Conservation (phyloP, 768 basidiomycete genomes). For the Hydnum rufescens region DNA sequence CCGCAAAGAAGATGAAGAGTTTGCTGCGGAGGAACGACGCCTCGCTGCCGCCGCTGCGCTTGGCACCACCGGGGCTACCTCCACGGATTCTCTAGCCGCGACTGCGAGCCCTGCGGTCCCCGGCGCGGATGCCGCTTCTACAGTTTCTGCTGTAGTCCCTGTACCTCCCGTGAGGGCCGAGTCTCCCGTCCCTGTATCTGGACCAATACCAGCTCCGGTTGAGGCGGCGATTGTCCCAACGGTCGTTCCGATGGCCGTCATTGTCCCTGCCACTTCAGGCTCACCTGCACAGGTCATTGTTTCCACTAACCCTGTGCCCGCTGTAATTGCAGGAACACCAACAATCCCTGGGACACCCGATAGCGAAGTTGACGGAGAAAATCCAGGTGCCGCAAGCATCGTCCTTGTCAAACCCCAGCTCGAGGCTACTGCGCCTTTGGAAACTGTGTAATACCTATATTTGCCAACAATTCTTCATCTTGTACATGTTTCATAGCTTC, state of each 20-base stretch:
- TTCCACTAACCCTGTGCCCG: not conserved
- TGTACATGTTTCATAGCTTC: too few relatives aligned
- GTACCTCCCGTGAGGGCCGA: too few relatives aligned
- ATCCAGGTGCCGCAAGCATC: not conserved
- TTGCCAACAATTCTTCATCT: too few relatives aligned
- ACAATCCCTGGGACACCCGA: not conserved
- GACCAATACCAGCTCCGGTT: too few relatives aligned
- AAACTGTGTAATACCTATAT: too few relatives aligned
- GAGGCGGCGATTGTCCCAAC: too few relatives aligned
- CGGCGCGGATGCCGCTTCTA: not conserved
- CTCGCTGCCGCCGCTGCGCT: not conserved
- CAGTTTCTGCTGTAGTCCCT: too few relatives aligned
- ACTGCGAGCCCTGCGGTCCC: not conserved
- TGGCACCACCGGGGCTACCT: not conserved
- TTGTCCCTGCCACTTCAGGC: too few relatives aligned
- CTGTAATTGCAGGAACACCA: not conserved
- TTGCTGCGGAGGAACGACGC: not conserved
- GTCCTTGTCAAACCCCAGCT: not conserved
- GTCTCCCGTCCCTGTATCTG: too few relatives aligned
- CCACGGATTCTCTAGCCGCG: not conserved
- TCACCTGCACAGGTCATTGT: too few relatives aligned
- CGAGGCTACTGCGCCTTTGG: not conserved
- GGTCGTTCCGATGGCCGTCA: too few relatives aligned
- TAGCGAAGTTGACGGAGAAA: not conserved
- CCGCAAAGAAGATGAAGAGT: constrained; percentile 1